Conservation (phyloP, 208 protist species). For the Trypanosoma scelopori region DNA sequence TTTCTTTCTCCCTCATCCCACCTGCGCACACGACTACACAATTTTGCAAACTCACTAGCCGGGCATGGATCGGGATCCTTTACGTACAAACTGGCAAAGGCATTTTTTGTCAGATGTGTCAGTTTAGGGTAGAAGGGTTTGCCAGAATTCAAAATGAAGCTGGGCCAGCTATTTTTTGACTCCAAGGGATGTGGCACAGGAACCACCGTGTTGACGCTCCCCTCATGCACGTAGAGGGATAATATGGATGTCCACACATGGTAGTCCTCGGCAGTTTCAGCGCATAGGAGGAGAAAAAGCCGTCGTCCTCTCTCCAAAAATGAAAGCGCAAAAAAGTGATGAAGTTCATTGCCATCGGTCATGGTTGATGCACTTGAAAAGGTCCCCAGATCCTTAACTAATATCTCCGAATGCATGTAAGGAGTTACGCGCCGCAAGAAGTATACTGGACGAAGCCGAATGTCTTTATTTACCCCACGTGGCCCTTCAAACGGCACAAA, state of each 20-base stretch:
- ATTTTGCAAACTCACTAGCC: slow-evolving; percentile 28
- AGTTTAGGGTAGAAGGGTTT: neutral
- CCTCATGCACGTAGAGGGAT: slow-evolving; percentile 51
- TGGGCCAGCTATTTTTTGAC: slow-evolving; percentile 20
- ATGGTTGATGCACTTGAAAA: neutral
- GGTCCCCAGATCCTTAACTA: slow-evolving; percentile 25
- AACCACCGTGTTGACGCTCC: slow-evolving; percentile 38
- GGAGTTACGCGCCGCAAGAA: slow-evolving; percentile 43
- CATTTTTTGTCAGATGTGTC: neutral
- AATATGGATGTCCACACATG: slow-evolving; percentile 43
- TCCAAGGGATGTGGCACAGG: slow-evolving; percentile 50
- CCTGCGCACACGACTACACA: slow-evolving; percentile 30
- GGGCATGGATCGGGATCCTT: slow-evolving; percentile 37
- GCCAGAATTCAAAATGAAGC: slow-evolving; percentile 21
- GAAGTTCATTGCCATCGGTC: neutral
- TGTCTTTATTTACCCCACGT: slow-evolving; percentile 3
- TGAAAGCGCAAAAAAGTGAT: slow-evolving; percentile 62
- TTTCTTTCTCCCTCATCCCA: slow-evolving; percentile 61
- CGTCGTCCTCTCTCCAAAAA: slow-evolving; percentile 51
- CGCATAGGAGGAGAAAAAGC: slow-evolving; percentile 56
- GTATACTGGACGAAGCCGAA: slow-evolving; percentile 50
- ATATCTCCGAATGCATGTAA: slow-evolving; percentile 42
- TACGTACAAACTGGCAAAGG: neutral
- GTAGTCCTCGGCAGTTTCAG: slow-evolving; percentile 33
- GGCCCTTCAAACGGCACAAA: slow-evolving; percentile 44